A percentile compares a stretch with the other conserved stretches of the same genome.
Conservation (phyloP, 2,329 filamentous ascomycete species). For the Chrysosphaeria jannelii region DNA sequence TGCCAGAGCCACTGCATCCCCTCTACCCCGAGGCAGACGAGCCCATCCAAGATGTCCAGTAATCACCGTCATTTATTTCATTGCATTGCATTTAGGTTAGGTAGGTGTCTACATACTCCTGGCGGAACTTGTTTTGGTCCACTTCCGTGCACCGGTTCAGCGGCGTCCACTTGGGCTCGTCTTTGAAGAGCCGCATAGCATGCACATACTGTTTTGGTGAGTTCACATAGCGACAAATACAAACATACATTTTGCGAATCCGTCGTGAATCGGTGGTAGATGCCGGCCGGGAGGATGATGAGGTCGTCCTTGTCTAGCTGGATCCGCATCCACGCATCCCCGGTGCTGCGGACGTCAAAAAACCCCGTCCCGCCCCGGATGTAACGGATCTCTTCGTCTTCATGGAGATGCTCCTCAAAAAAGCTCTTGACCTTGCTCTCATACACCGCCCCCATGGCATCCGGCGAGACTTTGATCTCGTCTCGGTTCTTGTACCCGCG, state of each 20-base stretch:
- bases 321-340: slow-evolving; percentile 75
- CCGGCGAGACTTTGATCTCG: slow-evolving; percentile 65
- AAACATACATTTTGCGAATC: slow-evolving; percentile 48
- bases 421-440: slow-evolving; percentile 84
- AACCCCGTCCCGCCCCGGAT: slow-evolving; percentile 69
- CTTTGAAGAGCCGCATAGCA: slow-evolving; percentile 90
- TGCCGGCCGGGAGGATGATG: slow-evolving; percentile 77
- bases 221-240: slow-evolving; percentile 2
- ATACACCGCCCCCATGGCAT: slow-evolving; percentile 60
- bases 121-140: slow-evolving; percentile 47
- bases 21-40: too few relatives aligned
- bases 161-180: slow-evolving; percentile 94
- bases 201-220: slow-evolving; percentile 67
- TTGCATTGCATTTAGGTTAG: slow-evolving; percentile 5
- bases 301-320: slow-evolving; percentile 61
- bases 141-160: slow-evolving; percentile 54
- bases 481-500: slow-evolving; percentile 86
- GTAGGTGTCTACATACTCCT: slow-evolving; percentile 37
- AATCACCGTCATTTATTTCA: background rate
- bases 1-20: too few relatives aligned
- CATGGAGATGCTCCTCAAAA: slow-evolving; percentile 86
- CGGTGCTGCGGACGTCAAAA: slow-evolving; percentile 66
- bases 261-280: slow-evolving; percentile 93
- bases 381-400: slow-evolving; percentile 95
- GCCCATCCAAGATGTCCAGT: too few relatives aligned